Conservation (phyloP, 2,329 filamentous ascomycete genomes). For the Sclerotinia borealis region DNA sequence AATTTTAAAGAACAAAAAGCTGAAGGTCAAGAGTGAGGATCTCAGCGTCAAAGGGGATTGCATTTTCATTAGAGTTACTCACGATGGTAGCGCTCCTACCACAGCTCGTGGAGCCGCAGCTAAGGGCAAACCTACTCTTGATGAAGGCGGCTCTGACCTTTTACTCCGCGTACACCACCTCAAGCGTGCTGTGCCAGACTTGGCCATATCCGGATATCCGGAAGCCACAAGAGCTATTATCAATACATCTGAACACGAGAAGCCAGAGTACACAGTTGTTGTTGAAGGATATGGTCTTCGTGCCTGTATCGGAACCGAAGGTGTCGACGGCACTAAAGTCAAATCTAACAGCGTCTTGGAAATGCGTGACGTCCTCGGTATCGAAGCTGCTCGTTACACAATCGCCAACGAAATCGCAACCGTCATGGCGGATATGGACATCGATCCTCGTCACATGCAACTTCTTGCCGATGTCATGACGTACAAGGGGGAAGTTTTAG, state of each 20-base stretch:
- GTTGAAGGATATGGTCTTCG: conserved; percentile 93
- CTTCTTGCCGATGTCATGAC: conserved; percentile 98
- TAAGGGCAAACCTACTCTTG: conserved; percentile 30
- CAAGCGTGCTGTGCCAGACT: conserved; percentile 71
- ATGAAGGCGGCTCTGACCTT: conserved; percentile 55
- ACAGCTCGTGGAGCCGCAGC: conserved; percentile 20
- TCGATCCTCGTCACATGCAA: conserved; percentile 97
- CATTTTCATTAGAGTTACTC: conserved; percentile 66
- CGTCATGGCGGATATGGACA: conserved; percentile 92
- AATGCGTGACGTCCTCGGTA: conserved; percentile 77
- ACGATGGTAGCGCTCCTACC: conserved; percentile 43
- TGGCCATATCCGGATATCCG: conserved; percentile 87
- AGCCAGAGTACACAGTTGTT: conserved; percentile 54
- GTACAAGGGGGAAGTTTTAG: conserved; percentile 93
- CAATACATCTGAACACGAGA: conserved; percentile 53
- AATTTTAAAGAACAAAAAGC: conserved; percentile 74
- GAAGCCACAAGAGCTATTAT: conserved; percentile 84
- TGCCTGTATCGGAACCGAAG: conserved; percentile 87
- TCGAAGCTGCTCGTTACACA: conserved; percentile 85
- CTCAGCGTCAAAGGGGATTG: conserved; percentile 55
- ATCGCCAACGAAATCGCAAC: conserved; percentile 82
- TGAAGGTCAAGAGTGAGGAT: conserved; percentile 66
- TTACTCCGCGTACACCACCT: conserved; percentile 78
- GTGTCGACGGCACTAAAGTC: conserved; percentile 71
- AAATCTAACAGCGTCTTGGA: conserved; percentile 88